Conservation (phyloP, 345 rosid genomes). For the Excoecaria cochinchinensis region DNA sequence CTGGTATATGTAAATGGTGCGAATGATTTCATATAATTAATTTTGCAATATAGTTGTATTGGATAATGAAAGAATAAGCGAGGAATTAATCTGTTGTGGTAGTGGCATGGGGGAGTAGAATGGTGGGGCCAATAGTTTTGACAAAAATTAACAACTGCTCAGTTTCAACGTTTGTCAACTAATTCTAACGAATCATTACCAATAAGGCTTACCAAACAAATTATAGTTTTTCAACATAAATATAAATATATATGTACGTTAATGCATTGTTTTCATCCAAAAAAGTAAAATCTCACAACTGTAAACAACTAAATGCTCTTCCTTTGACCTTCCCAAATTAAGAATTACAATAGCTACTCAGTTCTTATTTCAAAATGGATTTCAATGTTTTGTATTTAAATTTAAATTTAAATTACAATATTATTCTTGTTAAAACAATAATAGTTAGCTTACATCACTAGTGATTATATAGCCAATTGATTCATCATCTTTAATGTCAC, state of each 20-base stretch:
- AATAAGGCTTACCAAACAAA: slow-evolving; percentile 29
- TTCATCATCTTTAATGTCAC: too few species aligned
- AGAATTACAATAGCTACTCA: not conserved
- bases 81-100: not conserved
- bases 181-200: slow-evolving; percentile 35
- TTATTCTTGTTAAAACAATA: too few species aligned
- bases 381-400: too few species aligned
- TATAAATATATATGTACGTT: not conserved
- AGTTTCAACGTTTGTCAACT: slow-evolving; percentile 34
- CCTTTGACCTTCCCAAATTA: slow-evolving; percentile 12
- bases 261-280: not conserved
- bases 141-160: slow-evolving; percentile 1
- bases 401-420: too few species aligned
- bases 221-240: slow-evolving; percentile 25
- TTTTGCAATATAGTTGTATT: not conserved
- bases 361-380: too few species aligned
- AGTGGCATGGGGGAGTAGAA: not conserved
- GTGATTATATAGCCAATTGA: too few species aligned
- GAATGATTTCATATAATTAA: not conserved
- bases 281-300: slow-evolving; percentile 25
- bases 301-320: slow-evolving; percentile 22
- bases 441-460: too few species aligned
- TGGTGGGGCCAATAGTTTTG: slow-evolving; percentile 15
- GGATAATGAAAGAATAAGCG: too few species aligned
- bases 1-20: too few species aligned